These are phyloP conservation scores for Elongisporangium undulatum DNA, from an alignment of 352 stramenopile species.

Conservation along the genomic window DNA sequence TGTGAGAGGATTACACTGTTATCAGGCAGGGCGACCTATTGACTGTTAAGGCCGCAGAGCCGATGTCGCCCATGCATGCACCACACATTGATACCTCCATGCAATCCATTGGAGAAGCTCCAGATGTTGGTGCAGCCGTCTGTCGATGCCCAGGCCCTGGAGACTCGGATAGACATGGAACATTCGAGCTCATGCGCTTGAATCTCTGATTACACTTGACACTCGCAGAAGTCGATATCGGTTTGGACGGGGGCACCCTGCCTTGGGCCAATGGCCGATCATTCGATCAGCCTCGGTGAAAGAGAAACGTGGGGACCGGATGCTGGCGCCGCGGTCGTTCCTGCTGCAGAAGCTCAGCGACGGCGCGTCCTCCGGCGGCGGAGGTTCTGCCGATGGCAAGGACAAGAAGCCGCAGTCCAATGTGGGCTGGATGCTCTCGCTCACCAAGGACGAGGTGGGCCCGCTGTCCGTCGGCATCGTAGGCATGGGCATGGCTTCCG, in stretches of 20 bases:
- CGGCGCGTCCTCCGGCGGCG: constrained; percentile 11
- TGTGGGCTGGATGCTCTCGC: constrained; percentile 57
- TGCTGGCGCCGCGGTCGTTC: constrained; percentile 66
- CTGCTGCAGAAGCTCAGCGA: constrained; percentile 61
- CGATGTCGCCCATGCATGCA: too few species aligned
- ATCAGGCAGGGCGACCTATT: neutral
- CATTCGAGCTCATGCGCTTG: too few species aligned
- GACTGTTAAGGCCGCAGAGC: too few species aligned
- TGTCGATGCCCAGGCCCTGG: too few species aligned
- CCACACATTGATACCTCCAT: too few species aligned
- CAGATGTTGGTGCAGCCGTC: too few species aligned
- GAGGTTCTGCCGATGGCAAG: constrained; percentile 3
- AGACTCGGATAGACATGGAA: too few species aligned
- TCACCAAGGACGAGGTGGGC: constrained; percentile 66
- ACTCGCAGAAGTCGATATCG: neutral
- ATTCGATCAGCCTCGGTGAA: neutral
- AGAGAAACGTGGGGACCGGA: constrained; percentile 7
- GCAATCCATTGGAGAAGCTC: too few species aligned
- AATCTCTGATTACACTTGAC: neutral
- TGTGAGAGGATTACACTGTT: neutral
- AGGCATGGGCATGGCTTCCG: constrained; percentile 81
- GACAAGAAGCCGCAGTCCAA: constrained; percentile 27
- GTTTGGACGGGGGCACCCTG: neutral
- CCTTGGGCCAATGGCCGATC: neutral
- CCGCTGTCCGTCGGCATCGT: constrained; percentile 62